Conservation (phyloP, 2,329 filamentous ascomycete genomes). For the Aureobasidium sp. region DNA sequence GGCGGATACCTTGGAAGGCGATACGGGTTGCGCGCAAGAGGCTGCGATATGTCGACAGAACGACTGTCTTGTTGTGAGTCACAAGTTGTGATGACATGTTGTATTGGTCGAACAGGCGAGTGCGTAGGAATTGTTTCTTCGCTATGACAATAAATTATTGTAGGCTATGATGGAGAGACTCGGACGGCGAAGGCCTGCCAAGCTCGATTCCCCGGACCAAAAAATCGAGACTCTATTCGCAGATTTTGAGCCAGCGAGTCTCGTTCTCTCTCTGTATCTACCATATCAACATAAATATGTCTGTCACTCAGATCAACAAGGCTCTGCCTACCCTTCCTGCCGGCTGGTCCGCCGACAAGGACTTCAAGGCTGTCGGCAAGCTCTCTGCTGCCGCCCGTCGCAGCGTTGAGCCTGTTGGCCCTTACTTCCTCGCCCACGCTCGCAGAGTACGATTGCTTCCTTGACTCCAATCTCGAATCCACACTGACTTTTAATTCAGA, state of each 20-base stretch:
- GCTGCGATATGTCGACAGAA: constrained; percentile 69
- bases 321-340: constrained; percentile 68
- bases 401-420: constrained; percentile 90
- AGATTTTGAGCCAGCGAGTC: not conserved
- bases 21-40: constrained; percentile 73
- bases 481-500: constrained; percentile 22
- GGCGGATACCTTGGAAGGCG: constrained; percentile 67
- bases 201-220: constrained; percentile 1
- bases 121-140: not conserved
- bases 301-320: constrained; percentile 55
- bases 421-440: constrained; percentile 95
- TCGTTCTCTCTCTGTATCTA: not conserved
- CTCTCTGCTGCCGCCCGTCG: constrained; percentile 73
- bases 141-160: not conserved
- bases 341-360: constrained; percentile 81
- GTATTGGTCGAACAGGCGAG: not conserved
- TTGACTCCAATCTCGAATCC: constrained; percentile 16
- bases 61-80: constrained; percentile 43
- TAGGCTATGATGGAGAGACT: not conserved
- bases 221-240: constrained; percentile 8
- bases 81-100: not conserved
- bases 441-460: constrained; percentile 55
- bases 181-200: not conserved
- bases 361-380: constrained; percentile 77
- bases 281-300: constrained; percentile 45